A percentile compares a stretch with the other conserved stretches of the same genome.
phyloP scores from a whole-genome alignment of 2,329 filamentous ascomycete species.

The Capronia epimyces region DNA sequence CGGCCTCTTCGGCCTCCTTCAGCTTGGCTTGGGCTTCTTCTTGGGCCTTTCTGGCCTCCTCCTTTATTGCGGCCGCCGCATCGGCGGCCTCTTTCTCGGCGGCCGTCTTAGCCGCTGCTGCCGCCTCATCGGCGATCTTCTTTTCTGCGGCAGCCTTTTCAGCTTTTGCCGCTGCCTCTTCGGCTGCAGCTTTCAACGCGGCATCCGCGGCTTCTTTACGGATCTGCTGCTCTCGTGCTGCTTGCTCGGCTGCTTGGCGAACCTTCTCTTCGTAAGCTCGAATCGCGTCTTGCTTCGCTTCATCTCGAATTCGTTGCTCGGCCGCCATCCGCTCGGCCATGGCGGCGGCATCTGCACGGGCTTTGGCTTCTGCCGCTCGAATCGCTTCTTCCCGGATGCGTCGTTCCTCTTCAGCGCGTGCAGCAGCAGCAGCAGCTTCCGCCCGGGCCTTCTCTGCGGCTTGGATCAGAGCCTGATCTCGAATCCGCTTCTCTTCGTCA shows the following conservation, averaged over 20 bases:
- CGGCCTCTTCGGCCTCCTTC: constrained; percentile 32
- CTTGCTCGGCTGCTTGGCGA: constrained; percentile 23
- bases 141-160: constrained; percentile 36
- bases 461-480: constrained; percentile 31
- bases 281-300: constrained; percentile 24
- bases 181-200: constrained; percentile 41
- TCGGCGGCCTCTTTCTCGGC: constrained; percentile 36
- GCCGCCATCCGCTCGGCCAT: constrained; percentile 40
- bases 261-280: constrained; percentile 24
- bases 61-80: constrained; percentile 33
- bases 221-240: constrained; percentile 27
- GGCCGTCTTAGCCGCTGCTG: constrained; percentile 37
- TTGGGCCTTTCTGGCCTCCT: constrained; percentile 31
- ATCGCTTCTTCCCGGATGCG: constrained; percentile 32
- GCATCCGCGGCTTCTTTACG: constrained; percentile 41
- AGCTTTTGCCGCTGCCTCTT: constrained; percentile 44
- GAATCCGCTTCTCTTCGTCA: constrained; percentile 33
- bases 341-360: constrained; percentile 29
- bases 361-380: constrained; percentile 23
- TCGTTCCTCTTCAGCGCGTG: constrained; percentile 34
- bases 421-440: constrained; percentile 49
- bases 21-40: constrained; percentile 35
- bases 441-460: constrained; percentile 25
- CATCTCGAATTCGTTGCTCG: constrained; percentile 32
- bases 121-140: constrained; percentile 38